Base-by-base conservation (phyloP, 805 yeast species). In the Monosporozyma yasuniensis region DNA sequence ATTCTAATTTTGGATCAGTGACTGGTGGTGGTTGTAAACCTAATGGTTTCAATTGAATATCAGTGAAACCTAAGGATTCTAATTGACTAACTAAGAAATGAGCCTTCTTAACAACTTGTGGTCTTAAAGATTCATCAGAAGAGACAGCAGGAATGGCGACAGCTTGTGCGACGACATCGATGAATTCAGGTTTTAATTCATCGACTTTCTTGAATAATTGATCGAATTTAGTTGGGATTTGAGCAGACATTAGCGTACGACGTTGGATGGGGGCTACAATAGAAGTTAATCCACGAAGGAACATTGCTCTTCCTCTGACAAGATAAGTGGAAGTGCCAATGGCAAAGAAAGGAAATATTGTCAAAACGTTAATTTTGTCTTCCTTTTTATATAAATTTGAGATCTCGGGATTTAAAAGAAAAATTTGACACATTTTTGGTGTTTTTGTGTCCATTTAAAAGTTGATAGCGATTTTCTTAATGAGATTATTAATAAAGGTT, bases 81-180 rank as follows among this genome's bases (percentile, higher is more conserved):
- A 93, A 76, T 70, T 91, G 89, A 5, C 69, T 66, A 50, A 78
- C 80, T 52, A 93, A 72, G 69, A 86, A 93, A 46, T 86, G 77
- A 35, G 95, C 95, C 87, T 95, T 93, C 64, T 81, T 83, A 53
- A 88, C 82, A 44, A 93, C 98, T 64, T 84, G 74, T 27, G 95
- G 93, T 69, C 99, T 85, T 57, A 87, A 77, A 11, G 81, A 67
- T 63, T 89, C 95, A 65, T 93, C 99, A 39, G 87, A 81, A 4
- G 97, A 89, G 44, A 93, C 98, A 9, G 97, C 90, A 45, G 96
- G 95, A 58, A 91, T 93, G 52, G 88, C 85, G 44, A 93, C 89
- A n/a, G 97, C 97, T 47, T 83, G 74, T 42, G 81, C 69, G 52
- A 93, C 76, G 57, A 95, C 75, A 49, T 77, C 71, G 58, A 86